A percentile compares a stretch with the other conserved stretches of the same genome.
These are phyloP conservation scores for Symmetrospora coprosmae DNA, from an alignment of 768 basidiomycete species.

Conservation along the genomic window DNA sequence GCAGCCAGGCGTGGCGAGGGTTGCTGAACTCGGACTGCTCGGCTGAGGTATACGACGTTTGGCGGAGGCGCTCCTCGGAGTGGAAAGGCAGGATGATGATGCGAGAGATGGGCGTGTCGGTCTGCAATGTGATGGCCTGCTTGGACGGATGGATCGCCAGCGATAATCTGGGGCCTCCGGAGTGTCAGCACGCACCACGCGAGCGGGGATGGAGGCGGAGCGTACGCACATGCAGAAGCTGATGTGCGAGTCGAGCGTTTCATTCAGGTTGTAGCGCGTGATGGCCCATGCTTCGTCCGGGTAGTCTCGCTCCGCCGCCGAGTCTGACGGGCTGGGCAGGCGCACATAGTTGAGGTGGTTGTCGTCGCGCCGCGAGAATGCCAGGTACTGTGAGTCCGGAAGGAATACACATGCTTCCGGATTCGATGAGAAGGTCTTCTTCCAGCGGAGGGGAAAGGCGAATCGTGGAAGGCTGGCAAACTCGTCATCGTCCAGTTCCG, in stretches of 20 bases:
- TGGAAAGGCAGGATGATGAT: conserved; percentile 35
- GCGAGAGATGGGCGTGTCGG: conserved; percentile 26
- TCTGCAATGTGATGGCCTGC: conserved; percentile 30
- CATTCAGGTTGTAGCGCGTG: conserved; percentile 31
- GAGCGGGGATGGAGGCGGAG: too few species aligned
- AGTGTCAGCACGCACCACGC: too few species aligned
- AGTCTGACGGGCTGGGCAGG: conserved; percentile 18
- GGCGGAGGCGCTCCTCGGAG: conserved; percentile 21
- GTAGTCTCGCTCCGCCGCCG: not conserved
- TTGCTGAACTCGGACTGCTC: conserved; percentile 29
- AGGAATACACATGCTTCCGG: conserved; percentile 33
- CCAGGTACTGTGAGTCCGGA: conserved; percentile 20
- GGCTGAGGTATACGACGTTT: conserved; percentile 28
- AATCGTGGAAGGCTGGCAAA: conserved; percentile 14
- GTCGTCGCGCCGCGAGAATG: conserved; percentile 30
- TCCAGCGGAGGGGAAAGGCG: conserved; percentile 19
- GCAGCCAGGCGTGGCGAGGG: conserved; percentile 32
- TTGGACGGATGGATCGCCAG: conserved; percentile 26
- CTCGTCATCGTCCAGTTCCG: conserved; percentile 24
- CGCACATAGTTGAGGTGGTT: conserved; percentile 32
- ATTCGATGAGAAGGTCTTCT: conserved; percentile 24
- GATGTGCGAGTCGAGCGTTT: conserved; percentile 31
- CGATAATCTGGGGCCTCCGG: conserved; percentile 22
- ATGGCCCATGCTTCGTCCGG: too few species aligned
- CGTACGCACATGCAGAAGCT: conserved; percentile 28